Evolutionary conservation across 208 protist genomes (phyloP).

Genomic region (Eutreptiella sp.): DNA sequence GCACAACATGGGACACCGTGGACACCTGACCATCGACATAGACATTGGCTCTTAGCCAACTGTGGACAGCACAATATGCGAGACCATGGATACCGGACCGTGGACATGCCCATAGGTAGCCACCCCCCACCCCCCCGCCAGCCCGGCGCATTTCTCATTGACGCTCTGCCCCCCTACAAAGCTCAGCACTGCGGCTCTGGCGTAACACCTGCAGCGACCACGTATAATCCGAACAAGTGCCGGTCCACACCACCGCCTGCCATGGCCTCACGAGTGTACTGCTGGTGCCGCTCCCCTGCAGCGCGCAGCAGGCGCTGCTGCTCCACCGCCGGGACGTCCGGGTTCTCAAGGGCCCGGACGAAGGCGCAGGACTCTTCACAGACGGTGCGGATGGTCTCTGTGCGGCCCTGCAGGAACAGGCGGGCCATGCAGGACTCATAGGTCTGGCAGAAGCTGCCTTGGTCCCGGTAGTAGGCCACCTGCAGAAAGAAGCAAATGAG

Average conservation of each 20-base stretch:
- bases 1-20: too few relatives aligned
- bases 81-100: too few relatives aligned
- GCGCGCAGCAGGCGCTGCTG: slow-evolving; percentile 44
- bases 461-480: slow-evolving; percentile 61
- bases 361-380: slow-evolving; percentile 54
- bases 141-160: too few relatives aligned
- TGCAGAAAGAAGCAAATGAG: too few relatives aligned
- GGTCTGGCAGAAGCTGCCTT: slow-evolving; percentile 56
- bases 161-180: too few relatives aligned
- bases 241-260: slow-evolving; percentile 72
- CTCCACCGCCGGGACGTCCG: slow-evolving; percentile 34
- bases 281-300: slow-evolving; percentile 48
- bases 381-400: slow-evolving; percentile 62
- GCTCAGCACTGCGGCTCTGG: too few relatives aligned
- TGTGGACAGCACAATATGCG: too few relatives aligned
- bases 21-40: too few relatives aligned
- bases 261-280: slow-evolving; percentile 46
- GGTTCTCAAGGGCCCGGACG: slow-evolving; percentile 42
- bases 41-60: too few relatives aligned
- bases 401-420: slow-evolving; percentile 68
- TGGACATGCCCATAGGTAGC: too few relatives aligned
- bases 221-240: slow-evolving; percentile 73
- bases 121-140: too few relatives aligned
- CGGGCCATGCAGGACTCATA: slow-evolving; percentile 55
- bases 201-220: slow-evolving; percentile 55